A percentile compares a stretch with the other conserved stretches of the same genome.
Conservation (phyloP, 176 grass and related monocot genomes). For the Panicum miliaceum region DNA sequence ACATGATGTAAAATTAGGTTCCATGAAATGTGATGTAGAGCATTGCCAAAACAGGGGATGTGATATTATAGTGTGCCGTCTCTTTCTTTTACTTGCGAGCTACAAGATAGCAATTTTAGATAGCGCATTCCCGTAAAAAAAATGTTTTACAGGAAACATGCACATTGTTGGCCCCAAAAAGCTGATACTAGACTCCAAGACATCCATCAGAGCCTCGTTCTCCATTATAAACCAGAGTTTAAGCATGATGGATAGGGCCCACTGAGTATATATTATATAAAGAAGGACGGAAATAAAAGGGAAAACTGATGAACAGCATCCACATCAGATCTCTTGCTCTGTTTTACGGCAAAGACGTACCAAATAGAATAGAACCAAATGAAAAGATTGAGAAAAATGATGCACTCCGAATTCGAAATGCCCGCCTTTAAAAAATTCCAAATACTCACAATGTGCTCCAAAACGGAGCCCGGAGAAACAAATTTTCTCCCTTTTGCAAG, state of each 20-base stretch:
- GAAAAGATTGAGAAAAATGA: not conserved
- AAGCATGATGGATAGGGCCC: not conserved
- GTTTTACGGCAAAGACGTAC: not conserved
- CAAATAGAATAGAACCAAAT: not conserved
- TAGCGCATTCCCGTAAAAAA: not conserved
- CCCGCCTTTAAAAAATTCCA: not conserved
- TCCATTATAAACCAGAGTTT: not conserved
- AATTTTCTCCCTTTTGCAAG: not conserved
- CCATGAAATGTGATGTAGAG: not conserved
- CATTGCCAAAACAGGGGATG: not conserved
- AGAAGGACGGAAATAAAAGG: not conserved
- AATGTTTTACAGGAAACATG: not conserved
- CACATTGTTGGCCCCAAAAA: not conserved
- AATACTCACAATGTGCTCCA: not conserved
- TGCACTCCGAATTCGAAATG: constrained; percentile 17
- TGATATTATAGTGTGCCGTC: not conserved
- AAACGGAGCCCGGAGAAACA: not conserved
- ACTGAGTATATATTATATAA: not conserved
- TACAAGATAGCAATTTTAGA: not conserved
- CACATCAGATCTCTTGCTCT: constrained; percentile 35
- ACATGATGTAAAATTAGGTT: not conserved
- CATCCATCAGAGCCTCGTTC: not conserved
- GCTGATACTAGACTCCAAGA: not conserved
- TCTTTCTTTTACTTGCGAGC: not conserved
- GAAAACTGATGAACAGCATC: not conserved